Evolutionary conservation across 2,329 filamentous ascomycete genomes (phyloP), one percentile per base, ranked within the genome.

Genomic region (Neocatenulostroma microsporum): DNA sequence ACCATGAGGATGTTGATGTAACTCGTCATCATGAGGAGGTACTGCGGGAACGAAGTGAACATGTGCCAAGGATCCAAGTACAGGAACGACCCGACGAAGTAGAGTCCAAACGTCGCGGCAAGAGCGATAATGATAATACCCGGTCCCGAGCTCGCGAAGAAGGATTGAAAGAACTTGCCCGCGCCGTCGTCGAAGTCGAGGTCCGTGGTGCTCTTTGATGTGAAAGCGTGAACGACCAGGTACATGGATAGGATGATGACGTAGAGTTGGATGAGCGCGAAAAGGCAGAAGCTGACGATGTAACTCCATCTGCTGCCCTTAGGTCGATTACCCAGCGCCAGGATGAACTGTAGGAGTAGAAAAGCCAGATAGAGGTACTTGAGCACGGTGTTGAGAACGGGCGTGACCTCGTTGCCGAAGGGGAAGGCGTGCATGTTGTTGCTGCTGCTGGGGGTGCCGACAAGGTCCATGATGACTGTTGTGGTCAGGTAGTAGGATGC

Each of bases 1-100:
- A 98, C 87, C 76, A 94, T 96, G 57, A 98, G 82, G 50, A 98
- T 93, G 73, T 98, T 98, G 79, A 95, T 89, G 69, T 95, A 98
- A 12, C 87, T 93, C 11, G 89, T 94, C 76, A 91, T 91, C 58
- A 95, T 78, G 40, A 94, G 68, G 53, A 96, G 71, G 62, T 98
- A 98, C 58, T 84, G 79, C 12, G 83, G 83, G 77, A 95, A 98
- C 3, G 89, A 96, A 59, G 91, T 91, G 71, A 98, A 94, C 91
- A 98, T 96, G 76, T 98, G 91, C 91, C 91, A 98, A 17, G 91
- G 91, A 63, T 98, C 91, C 55, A 95, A 72, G 69, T 98, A 98
- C 66, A 98, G 69, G 76, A 98, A 95, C 3, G 89, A 96, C 7
- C 89, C 88, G 41, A 96, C 70, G 59, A 88, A 96, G 78, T 98